These are phyloP conservation scores for Boletellus ananas DNA, from an alignment of 768 basidiomycete species.

Conservation along the genomic window DNA sequence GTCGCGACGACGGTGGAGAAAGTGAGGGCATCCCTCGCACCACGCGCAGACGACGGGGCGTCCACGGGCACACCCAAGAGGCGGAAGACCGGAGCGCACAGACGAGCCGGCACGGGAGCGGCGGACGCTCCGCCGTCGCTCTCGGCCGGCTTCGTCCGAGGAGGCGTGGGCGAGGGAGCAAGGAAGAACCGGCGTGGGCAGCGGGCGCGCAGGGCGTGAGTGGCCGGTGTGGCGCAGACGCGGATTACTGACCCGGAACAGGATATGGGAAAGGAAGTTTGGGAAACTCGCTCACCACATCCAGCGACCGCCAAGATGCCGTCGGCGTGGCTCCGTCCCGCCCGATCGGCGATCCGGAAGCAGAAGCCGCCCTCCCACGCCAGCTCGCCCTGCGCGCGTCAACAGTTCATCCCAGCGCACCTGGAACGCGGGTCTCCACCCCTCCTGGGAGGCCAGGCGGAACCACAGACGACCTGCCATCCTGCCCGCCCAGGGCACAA, in stretches of 20 bases:
- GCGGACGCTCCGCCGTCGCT: constrained; percentile 72
- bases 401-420: neutral
- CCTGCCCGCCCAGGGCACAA: constrained; percentile 72
- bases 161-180: constrained; percentile 59
- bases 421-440: constrained; percentile 45
- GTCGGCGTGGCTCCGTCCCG: constrained; percentile 8
- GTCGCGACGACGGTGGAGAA: constrained; percentile 49
- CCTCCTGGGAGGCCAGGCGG: constrained; percentile 95
- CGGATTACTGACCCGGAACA: constrained; percentile 28
- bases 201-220: constrained; percentile 90
- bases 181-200: constrained; percentile 93
- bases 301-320: constrained; percentile 45
- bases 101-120: constrained; percentile 7
- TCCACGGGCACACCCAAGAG: constrained; percentile 7
- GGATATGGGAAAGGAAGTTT: constrained; percentile 98
- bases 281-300: constrained; percentile 90
- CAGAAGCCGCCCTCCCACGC: neutral
- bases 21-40: constrained; percentile 41
- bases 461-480: constrained; percentile 65
- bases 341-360: constrained; percentile 19
- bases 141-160: constrained; percentile 78
- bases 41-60: constrained; percentile 15
- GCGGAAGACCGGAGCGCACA: neutral
- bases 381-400: neutral
- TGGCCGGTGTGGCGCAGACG: constrained; percentile 15